phyloP scores from a whole-genome alignment of 1,284 basidiomycete genomes.

The Phylloporus sp. region DNA sequence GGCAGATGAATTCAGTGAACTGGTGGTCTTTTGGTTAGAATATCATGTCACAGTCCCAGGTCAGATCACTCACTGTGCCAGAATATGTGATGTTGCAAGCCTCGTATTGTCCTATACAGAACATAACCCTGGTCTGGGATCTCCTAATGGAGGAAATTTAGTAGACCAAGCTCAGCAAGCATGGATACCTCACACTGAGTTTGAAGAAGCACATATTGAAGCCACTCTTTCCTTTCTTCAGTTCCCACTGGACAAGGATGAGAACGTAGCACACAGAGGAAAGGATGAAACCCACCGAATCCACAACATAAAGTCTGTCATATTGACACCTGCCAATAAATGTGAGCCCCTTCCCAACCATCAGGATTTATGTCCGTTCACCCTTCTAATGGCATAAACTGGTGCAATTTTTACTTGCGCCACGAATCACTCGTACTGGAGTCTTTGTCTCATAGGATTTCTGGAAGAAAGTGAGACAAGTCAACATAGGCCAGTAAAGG shows the following conservation, averaged over 20 bases:
- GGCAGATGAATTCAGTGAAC: too few relatives aligned
- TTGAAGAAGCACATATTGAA: not conserved
- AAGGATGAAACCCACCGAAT: not conserved
- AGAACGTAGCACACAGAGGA: not conserved
- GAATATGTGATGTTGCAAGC: too few relatives aligned
- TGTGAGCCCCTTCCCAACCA: not conserved
- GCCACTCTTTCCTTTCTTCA: not conserved
- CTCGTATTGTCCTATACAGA: too few relatives aligned
- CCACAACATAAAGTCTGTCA: not conserved
- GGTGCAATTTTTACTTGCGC: slow-evolving; percentile 25
- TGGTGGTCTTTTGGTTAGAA: too few relatives aligned
- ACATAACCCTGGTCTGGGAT: not conserved
- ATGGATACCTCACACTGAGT: not conserved
- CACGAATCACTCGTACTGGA: slow-evolving; percentile 48
- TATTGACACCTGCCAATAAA: slow-evolving; percentile 30
- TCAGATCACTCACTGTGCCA: too few relatives aligned
- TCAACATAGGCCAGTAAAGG: not conserved
- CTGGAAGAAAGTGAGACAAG: slow-evolving; percentile 16
- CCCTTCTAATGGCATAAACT: slow-evolving; percentile 43
- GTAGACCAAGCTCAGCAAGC: not conserved
- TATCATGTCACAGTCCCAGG: too few relatives aligned
- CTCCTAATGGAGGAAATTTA: not conserved
- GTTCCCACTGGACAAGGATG: not conserved
- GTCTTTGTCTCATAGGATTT: slow-evolving; percentile 37
- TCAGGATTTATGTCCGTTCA: slow-evolving; percentile 4